These are phyloP conservation scores for Mortierella sp. DNA, from an alignment of 371 early-diverging fungal genomes.

Conservation along the genomic window DNA sequence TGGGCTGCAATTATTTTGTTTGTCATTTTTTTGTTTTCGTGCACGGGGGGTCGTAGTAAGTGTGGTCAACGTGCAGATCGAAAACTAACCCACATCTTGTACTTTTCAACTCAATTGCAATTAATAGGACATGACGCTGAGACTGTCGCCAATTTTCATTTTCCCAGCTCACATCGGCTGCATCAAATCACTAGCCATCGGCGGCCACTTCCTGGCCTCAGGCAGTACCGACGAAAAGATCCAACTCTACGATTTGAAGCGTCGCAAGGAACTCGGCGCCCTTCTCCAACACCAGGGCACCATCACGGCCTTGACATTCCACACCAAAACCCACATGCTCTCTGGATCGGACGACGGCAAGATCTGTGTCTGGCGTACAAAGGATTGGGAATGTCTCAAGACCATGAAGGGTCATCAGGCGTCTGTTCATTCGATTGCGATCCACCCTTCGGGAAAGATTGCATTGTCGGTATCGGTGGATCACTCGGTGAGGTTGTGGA, in stretches of 20 bases:
- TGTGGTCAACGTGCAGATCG: neutral
- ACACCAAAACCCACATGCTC: constrained; percentile 86
- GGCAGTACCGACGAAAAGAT: constrained; percentile 97
- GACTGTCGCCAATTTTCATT: constrained; percentile 87
- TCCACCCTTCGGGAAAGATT: constrained; percentile 96
- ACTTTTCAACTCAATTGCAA: neutral
- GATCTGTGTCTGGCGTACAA: constrained; percentile 90
- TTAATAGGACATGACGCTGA: constrained; percentile 50
- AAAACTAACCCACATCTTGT: neutral
- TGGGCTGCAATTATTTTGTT: neutral
- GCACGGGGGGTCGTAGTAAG: neutral
- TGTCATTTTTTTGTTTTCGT: neutral
- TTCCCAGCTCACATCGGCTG: constrained; percentile 95
- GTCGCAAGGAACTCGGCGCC: constrained; percentile 91
- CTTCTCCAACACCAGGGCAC: constrained; percentile 94
- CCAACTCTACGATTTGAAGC: constrained; percentile 90
- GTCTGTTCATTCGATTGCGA: constrained; percentile 80
- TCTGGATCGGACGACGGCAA: constrained; percentile 92
- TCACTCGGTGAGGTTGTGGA: constrained; percentile 90
- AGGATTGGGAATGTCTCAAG: constrained; percentile 97
- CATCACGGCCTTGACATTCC: constrained; percentile 87
- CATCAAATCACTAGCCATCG: constrained; percentile 88
- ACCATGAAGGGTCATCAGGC: constrained; percentile 92
- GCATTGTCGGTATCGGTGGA: constrained; percentile 88
- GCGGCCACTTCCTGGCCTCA: constrained; percentile 88